Evolutionary conservation across 306 rosid genomes (phyloP), one percentile per base, ranked within the genome.

Genomic region (Bauhinia variegata): DNA sequence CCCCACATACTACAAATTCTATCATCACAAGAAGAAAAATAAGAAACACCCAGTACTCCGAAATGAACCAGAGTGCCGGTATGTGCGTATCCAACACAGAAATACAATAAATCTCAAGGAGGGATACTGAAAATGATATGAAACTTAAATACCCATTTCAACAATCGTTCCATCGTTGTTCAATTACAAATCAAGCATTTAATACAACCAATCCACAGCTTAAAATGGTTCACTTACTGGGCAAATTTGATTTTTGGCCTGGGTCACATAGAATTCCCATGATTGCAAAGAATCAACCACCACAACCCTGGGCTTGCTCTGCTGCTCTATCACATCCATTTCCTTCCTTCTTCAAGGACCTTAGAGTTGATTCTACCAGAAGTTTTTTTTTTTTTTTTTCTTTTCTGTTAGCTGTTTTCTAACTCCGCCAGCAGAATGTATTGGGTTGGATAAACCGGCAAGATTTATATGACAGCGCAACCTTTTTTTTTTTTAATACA

Each of bases 221-320:
- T 31, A 65, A 60, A 63, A 6, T 54, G 38, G 54, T 1, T 42
- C 17, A 79, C 93, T 74, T 79, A 90, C 96, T 17, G 72, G 97
- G 60, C 30, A 47, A 30, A 73, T 86, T 73, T 84, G 91, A 32
- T 61, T 86, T 71, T 72, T 72, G 74, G 96, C 89, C 50, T 86
- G 84, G 47, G 19, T 30, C 39, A 86, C 49, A 72, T 44, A 28
- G 42, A 19, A 70, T 17, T 88, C 88, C 99, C 99, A 93, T 51
- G 96, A 80, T 48, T 83, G 90, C 76, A 80, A 16, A 19, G 97
- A 84, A 44, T 83, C 89, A 50, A 93, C 80, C 56, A 80, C 79
- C 17, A 86, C 78, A 51, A 80, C 97, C 79, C 46, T 83, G 1
- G 96, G 7, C 54, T 70, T 53, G 28, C 28, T 23, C 53, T 42